A percentile compares a stretch with the other conserved stretches of the same genome.
Conservation (phyloP, 176 grass and related monocot species). For the Calamus simplicifolius region DNA sequence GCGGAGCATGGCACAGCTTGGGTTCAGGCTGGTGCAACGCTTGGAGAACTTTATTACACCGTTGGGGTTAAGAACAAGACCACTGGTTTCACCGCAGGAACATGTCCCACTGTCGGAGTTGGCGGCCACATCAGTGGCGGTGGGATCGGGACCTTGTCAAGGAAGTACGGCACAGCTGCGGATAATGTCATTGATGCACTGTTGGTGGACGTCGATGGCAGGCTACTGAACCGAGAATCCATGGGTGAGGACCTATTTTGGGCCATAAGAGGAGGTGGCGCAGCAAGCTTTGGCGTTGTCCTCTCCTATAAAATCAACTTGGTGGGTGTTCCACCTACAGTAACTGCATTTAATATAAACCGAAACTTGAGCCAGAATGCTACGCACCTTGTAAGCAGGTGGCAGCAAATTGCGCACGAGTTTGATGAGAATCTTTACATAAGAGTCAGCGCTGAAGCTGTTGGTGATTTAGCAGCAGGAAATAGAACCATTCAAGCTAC, state of each 20-base stretch:
- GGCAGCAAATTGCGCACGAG: too few species aligned
- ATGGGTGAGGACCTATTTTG: slow-evolving; percentile 42
- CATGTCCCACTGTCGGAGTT: slow-evolving; percentile 24
- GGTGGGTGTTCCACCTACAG: slow-evolving; percentile 16
- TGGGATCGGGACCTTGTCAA: slow-evolving; percentile 26
- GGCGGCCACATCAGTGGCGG: slow-evolving; percentile 34
- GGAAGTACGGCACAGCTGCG: slow-evolving; percentile 24
- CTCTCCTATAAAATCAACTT: slow-evolving; percentile 29
- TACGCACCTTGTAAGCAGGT: too few species aligned
- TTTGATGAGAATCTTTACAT: too few species aligned
- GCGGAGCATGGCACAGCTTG: slow-evolving; percentile 16
- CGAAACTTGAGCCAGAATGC: neutral
- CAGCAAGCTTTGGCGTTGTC: slow-evolving; percentile 33
- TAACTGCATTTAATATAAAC: slow-evolving; percentile 17
- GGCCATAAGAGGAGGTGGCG: slow-evolving; percentile 34
- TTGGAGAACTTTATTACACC: slow-evolving; percentile 35
- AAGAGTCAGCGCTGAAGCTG: too few species aligned
- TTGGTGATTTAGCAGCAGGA: too few species aligned
- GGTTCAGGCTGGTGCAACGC: slow-evolving; percentile 32
- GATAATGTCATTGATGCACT: slow-evolving; percentile 29
- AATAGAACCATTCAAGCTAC: slow-evolving; percentile 3
- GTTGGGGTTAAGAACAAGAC: slow-evolving; percentile 20
- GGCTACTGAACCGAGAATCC: slow-evolving; percentile 16
- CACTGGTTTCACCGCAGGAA: slow-evolving; percentile 19
- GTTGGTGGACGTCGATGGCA: slow-evolving; percentile 17